Conservation (phyloP, 106 monocot genomes). For the Platanthera zijinensis region DNA sequence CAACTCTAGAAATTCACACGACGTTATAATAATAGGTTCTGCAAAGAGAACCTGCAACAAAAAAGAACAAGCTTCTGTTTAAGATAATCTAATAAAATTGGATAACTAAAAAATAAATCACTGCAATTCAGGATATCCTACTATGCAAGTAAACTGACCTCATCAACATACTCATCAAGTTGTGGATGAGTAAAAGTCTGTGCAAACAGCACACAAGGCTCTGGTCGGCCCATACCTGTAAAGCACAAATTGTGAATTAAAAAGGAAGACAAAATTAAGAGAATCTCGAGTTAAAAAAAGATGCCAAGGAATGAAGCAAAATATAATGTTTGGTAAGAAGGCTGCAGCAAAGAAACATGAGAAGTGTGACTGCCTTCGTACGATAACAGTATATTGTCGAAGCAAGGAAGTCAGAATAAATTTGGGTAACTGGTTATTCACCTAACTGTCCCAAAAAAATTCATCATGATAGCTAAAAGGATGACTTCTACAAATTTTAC, state of each 20-base stretch:
- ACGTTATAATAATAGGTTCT: constrained; percentile 82
- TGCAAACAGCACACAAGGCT: constrained; percentile 76
- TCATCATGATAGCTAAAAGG: not conserved
- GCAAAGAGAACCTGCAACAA: constrained; percentile 66
- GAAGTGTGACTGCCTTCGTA: not conserved
- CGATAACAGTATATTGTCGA: not conserved
- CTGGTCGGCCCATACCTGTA: constrained; percentile 71
- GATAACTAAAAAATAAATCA: not conserved
- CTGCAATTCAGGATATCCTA: not conserved
- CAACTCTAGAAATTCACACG: constrained; percentile 96
- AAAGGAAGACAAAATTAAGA: not conserved
- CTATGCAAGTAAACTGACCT: constrained; percentile 34
- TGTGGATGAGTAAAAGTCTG: constrained; percentile 81
- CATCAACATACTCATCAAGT: constrained; percentile 92
- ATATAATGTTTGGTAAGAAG: not conserved
- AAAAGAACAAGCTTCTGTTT: constrained; percentile 1
- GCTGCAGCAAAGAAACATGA: not conserved
- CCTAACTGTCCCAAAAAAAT: not conserved
- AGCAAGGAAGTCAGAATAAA: not conserved
- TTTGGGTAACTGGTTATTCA: not conserved
- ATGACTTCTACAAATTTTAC: not conserved
- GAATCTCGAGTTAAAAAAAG: not conserved
- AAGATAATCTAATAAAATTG: not conserved
- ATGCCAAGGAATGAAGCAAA: not conserved
- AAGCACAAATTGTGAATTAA: not conserved